These are phyloP conservation scores for Naegleria gruberi DNA, from an alignment of 208 protist genomes.

Conservation along the genomic window DNA sequence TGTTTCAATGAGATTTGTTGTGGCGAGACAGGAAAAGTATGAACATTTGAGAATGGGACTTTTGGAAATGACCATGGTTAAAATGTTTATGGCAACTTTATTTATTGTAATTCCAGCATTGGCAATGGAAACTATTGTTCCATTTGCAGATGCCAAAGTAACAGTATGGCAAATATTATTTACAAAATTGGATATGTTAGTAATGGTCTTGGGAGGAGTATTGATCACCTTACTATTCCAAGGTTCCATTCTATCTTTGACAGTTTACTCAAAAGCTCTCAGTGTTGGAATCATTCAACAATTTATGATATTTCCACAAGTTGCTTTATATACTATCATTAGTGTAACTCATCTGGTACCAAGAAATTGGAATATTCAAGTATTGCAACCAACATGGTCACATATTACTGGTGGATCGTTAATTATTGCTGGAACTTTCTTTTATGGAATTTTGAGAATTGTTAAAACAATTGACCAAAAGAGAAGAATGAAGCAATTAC, in stretches of 20 bases:
- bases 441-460: not conserved
- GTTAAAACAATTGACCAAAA: not conserved
- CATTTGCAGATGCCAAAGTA: not conserved
- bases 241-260: not conserved
- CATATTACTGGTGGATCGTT: not conserved
- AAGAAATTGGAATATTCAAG: not conserved
- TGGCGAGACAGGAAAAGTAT: not conserved
- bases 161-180: not conserved
- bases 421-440: not conserved
- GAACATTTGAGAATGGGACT: not conserved
- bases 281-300: constrained; percentile 9
- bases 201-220: not conserved
- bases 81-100: not conserved
- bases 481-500: not conserved
- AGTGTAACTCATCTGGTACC: not conserved
- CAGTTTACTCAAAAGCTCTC: not conserved
- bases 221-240: constrained; percentile 1
- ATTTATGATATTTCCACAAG: not conserved
- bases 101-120: constrained; percentile 2
- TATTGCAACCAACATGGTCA: not conserved
- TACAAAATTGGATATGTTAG: not conserved
- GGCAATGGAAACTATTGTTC: not conserved
- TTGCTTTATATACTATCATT: not conserved
- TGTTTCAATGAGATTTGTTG: not conserved
- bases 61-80: not conserved